Conservation (phyloP, 345 rosid genomes). For the Heritiera fomes region DNA sequence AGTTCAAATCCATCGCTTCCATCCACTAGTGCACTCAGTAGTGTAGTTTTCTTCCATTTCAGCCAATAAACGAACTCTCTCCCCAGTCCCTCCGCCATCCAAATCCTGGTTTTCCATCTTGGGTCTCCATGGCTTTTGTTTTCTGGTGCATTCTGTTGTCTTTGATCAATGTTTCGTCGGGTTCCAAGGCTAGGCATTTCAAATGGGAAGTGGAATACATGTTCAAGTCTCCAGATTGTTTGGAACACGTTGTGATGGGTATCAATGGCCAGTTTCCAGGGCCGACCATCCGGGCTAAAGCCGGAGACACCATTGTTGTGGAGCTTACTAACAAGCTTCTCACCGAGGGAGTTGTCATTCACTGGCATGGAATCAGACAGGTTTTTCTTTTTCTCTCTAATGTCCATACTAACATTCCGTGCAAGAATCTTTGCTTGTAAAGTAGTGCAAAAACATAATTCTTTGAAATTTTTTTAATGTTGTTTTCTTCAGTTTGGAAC, state of each 20-base stretch:
- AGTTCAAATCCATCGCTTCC: too few relatives aligned
- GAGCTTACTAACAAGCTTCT: constrained; percentile 59
- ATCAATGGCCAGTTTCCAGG: constrained; percentile 88
- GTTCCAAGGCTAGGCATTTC: constrained; percentile 35
- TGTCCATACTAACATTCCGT: not conserved
- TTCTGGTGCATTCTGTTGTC: constrained; percentile 4
- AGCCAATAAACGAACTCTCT: not conserved
- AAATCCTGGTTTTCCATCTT: not conserved
- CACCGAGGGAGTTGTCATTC: constrained; percentile 81
- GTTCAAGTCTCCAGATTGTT: constrained; percentile 68
- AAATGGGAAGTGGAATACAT: constrained; percentile 67
- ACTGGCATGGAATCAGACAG: constrained; percentile 97
- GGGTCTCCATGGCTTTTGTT: not conserved
- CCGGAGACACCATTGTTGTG: constrained; percentile 60
- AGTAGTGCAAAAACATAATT: not conserved
- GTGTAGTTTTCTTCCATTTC: too few relatives aligned
- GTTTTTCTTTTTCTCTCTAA: constrained; percentile 14
- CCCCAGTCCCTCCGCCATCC: not conserved
- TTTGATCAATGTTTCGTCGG: constrained; percentile 9
- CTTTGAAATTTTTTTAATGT: not conserved
- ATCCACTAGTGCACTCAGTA: too few relatives aligned
- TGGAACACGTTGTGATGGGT: constrained; percentile 54
- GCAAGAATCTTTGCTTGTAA: too few relatives aligned
- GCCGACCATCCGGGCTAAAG: constrained; percentile 61
- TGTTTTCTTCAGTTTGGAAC: constrained; percentile 51